These are phyloP conservation scores for Apiospora kogelbergensis DNA, from an alignment of 2,329 filamentous ascomycete species.

Conservation along the genomic window DNA sequence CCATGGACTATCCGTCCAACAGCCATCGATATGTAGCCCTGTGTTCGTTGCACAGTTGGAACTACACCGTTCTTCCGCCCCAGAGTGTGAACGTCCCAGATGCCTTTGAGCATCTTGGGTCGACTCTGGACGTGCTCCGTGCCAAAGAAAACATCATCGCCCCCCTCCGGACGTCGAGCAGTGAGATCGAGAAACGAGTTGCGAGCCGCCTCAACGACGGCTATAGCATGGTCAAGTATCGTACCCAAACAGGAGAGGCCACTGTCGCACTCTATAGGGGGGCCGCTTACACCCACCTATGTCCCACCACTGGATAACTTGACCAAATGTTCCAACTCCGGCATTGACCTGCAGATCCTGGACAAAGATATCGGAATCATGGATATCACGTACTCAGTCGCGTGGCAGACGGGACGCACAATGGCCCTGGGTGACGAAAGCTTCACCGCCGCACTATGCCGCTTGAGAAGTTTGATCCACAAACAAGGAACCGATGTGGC, in stretches of 20 bases:
- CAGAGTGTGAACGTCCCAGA: constrained; percentile 33
- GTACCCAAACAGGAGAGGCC: constrained; percentile 39
- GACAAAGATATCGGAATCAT: constrained; percentile 39
- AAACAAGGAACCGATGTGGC: constrained; percentile 11
- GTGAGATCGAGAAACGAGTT: neutral
- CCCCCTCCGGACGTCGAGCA: neutral
- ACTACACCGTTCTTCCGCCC: constrained; percentile 36
- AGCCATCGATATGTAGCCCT: constrained; percentile 19
- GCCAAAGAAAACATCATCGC: constrained; percentile 10
- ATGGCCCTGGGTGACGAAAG: constrained; percentile 35
- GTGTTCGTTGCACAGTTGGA: constrained; percentile 40
- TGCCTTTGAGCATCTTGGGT: constrained; percentile 27
- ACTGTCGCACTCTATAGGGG: constrained; percentile 37
- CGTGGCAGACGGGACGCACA: constrained; percentile 43
- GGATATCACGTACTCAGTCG: constrained; percentile 43
- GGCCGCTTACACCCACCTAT: constrained; percentile 34
- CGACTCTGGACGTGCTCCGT: constrained; percentile 18
- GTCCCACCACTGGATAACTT: constrained; percentile 16
- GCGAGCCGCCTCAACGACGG: constrained; percentile 32
- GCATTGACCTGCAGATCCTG: constrained; percentile 38
- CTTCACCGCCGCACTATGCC: constrained; percentile 19
- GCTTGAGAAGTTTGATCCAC: constrained; percentile 24
- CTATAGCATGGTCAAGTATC: constrained; percentile 37
- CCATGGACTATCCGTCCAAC: constrained; percentile 23
- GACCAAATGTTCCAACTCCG: constrained; percentile 30